phyloP scores from a whole-genome alignment of 306 rosid genomes.

The Fragaria ananassa region DNA sequence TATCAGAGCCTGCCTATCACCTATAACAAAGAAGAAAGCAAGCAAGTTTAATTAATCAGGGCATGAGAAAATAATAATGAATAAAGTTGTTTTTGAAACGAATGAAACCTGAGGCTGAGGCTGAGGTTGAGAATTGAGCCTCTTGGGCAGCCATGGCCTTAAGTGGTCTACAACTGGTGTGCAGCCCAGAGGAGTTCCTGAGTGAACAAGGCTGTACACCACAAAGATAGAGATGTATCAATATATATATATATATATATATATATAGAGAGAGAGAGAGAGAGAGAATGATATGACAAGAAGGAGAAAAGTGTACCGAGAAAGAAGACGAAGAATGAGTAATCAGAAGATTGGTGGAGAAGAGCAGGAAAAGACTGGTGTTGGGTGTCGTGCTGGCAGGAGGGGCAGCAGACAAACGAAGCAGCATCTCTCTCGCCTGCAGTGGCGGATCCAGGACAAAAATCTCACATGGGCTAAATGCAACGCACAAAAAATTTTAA shows the following conservation, averaged over 20 bases:
- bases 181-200: constrained; percentile 27
- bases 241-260: too few relatives aligned
- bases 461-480: too few relatives aligned
- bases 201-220: constrained; percentile 22
- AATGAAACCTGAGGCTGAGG: constrained; percentile 31
- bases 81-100: too few relatives aligned
- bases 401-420: constrained; percentile 15
- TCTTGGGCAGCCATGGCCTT: constrained; percentile 61
- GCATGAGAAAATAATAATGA: neutral
- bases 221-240: neutral
- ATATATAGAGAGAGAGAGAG: too few relatives aligned
- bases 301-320: neutral
- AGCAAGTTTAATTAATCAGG: neutral
- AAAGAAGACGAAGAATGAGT: neutral
- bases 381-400: constrained; percentile 13
- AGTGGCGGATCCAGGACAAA: too few relatives aligned
- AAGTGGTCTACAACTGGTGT: constrained; percentile 34
- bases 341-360: neutral
- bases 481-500: too few relatives aligned
- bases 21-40: constrained; percentile 38
- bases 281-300: neutral
- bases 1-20: constrained; percentile 72
- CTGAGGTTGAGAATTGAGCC: constrained; percentile 30
- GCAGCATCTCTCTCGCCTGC: constrained; percentile 17
- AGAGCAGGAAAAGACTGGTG: constrained; percentile 5